Conservation (phyloP, 805 yeast species). For the Wickerhamomyces canadensis region DNA sequence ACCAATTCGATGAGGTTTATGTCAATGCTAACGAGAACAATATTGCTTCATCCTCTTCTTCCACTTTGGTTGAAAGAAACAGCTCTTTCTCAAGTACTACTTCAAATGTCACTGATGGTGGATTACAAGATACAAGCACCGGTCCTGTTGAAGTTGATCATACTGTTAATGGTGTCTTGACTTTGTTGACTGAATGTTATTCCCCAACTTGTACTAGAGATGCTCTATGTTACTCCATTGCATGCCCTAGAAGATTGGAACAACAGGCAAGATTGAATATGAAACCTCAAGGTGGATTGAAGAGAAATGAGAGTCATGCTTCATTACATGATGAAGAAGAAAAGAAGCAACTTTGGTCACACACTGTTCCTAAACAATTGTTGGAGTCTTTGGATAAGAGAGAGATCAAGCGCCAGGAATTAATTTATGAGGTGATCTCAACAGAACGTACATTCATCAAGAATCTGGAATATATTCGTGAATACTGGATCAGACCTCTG, state of each 20-base stretch:
- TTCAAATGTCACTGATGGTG: conserved; percentile 3
- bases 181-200: conserved; percentile 88
- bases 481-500: conserved; percentile 89
- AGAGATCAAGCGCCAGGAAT: conserved; percentile 91
- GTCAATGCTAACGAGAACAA: conserved; percentile 28
- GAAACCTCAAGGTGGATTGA: conserved; percentile 82
- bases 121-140: conserved; percentile 4
- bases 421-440: conserved; percentile 87
- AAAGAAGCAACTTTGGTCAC: conserved; percentile 87
- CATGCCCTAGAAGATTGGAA: conserved; percentile 92
- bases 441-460: conserved; percentile 95
- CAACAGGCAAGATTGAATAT: conserved; percentile 90
- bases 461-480: conserved; percentile 88
- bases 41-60: no score
- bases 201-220: conserved; percentile 95
- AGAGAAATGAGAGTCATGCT: conserved; percentile 64
- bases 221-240: conserved; percentile 84
- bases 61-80: conserved; percentile 32
- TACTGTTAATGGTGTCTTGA: conserved; percentile 83
- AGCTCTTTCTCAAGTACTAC: conserved; percentile 19
- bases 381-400: conserved; percentile 73
- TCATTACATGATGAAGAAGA: conserved; percentile 73
- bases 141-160: conserved; percentile 21
- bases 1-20: conserved; percentile 65
- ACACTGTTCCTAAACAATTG: conserved; percentile 76